These are phyloP conservation scores for Ceratocystis destructans DNA, from an alignment of 2,329 filamentous ascomycete species.

Conservation along the genomic window DNA sequence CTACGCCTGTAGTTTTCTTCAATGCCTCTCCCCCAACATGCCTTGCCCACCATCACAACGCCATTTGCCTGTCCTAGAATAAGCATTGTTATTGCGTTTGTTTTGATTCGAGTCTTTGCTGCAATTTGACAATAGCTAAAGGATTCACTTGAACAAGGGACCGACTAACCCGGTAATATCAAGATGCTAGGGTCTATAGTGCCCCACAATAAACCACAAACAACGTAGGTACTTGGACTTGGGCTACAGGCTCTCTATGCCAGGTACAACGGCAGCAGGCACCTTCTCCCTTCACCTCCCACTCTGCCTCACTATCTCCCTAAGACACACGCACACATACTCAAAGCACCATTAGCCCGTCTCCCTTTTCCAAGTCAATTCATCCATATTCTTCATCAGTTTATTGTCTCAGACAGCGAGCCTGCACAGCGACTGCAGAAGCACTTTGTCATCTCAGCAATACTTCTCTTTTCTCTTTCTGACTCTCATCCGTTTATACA, in stretches of 20 bases:
- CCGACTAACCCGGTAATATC: not conserved
- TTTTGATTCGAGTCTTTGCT: not conserved
- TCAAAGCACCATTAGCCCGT: too few species aligned
- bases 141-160: not conserved
- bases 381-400: not conserved
- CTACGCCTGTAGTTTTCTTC: too few species aligned
- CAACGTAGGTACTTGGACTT: not conserved
- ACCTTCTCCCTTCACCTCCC: not conserved
- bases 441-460: not conserved
- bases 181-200: not conserved
- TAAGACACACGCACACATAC: not conserved
- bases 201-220: not conserved
- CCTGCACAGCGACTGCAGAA: not conserved
- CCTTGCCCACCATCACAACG: not conserved
- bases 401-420: slow-evolving; percentile 6
- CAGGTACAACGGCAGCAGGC: too few species aligned
- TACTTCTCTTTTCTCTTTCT: slow-evolving; percentile 3
- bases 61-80: not conserved
- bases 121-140: not conserved
- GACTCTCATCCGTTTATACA: not conserved
- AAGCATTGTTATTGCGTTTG: not conserved
- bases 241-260: too few species aligned
- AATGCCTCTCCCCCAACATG: too few species aligned
- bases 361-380: not conserved
- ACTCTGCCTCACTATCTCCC: not conserved